Conservation (phyloP, 2,329 filamentous ascomycete species). For the Macrophomina phaseolina region DNA sequence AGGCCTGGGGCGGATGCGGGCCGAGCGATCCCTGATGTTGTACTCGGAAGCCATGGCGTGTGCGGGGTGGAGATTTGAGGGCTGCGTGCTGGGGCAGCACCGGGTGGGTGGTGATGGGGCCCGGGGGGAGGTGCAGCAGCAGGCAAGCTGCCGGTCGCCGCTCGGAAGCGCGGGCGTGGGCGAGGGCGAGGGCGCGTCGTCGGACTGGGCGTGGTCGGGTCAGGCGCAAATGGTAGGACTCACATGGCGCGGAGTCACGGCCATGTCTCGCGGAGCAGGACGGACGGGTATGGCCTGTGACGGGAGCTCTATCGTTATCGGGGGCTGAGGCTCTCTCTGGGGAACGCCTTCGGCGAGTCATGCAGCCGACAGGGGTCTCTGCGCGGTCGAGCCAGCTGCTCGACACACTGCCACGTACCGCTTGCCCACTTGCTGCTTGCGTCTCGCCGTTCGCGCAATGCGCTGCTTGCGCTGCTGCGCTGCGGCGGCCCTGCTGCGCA, state of each 20-base stretch:
- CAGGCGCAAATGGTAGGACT: slow-evolving; percentile 5
- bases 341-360: slow-evolving; percentile 17
- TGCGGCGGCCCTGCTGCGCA: not conserved
- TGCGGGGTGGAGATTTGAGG: not conserved
- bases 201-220: slow-evolving; percentile 15
- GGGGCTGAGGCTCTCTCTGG: slow-evolving; percentile 25
- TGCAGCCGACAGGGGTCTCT: slow-evolving; percentile 2
- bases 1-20: not conserved
- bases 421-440: not conserved
- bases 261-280: slow-evolving; percentile 15
- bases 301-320: slow-evolving; percentile 24
- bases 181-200: slow-evolving; percentile 9
- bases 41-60: slow-evolving; percentile 23
- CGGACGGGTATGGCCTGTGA: slow-evolving; percentile 1
- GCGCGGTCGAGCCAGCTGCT: not conserved
- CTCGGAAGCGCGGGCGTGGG: slow-evolving; percentile 15
- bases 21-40: slow-evolving; percentile 2
- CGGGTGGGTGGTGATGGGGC: slow-evolving; percentile 8
- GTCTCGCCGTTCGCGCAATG: not conserved
- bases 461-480: not conserved
- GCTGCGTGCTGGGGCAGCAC: not conserved
- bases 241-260: slow-evolving; percentile 2
- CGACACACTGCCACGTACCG: slow-evolving; percentile 12
- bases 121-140: slow-evolving; percentile 22
- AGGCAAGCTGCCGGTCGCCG: slow-evolving; percentile 1